Base-by-base conservation (phyloP, 2,329 filamentous ascomycete species). In the Xylaria sp. region DNA sequence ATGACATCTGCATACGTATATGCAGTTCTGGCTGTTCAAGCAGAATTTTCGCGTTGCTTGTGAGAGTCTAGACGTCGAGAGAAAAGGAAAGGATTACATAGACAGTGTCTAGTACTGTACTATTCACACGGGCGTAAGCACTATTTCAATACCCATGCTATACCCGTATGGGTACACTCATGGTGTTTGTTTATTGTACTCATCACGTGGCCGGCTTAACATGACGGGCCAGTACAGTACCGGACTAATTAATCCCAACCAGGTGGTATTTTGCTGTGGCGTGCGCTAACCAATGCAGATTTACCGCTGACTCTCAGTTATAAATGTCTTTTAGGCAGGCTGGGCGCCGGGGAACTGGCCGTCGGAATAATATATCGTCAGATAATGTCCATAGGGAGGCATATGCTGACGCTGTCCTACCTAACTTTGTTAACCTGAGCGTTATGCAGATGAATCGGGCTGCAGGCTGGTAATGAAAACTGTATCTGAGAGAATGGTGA, bases 321-420 rank as follows among this genome's bases (percentile, higher is more conserved):
- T 12, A 36, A 13, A 45, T 15, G 23, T 39, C 39, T 32, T 32
- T 25, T 56, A 34, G 25, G 50, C 13, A 20, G 36, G 30, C 32
- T 23, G 6, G 50, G 34, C 34, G 32, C 53, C 53, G 53, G 53
- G 52, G 34, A 55, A 36, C 52, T 23, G 52, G 52, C 52, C 52
- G 52, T 23, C 28, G 30, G 50, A 7, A 46, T 25, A 46, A n/a
- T 53, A 53, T 36, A 30, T 53, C 28, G n/a, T 23, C 41, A 45
- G 41, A n/a, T 53, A 13, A 52, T 30, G 15, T 52, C 28, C 25
- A 52, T 10, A 52, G 28, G 46, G 30, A 53, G 30, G n/a, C 18
- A 13, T 34, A n/a, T 34, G 50, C 28, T 30, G n/a, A 30, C 50
- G 50, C 50, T 28, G 48, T 52, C 13, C 20, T 32, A 30, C 25